A percentile compares a stretch with the other conserved stretches of the same genome.
Conservation (phyloP, 2,329 filamentous ascomycete species). For the Didymella arachidicola region DNA sequence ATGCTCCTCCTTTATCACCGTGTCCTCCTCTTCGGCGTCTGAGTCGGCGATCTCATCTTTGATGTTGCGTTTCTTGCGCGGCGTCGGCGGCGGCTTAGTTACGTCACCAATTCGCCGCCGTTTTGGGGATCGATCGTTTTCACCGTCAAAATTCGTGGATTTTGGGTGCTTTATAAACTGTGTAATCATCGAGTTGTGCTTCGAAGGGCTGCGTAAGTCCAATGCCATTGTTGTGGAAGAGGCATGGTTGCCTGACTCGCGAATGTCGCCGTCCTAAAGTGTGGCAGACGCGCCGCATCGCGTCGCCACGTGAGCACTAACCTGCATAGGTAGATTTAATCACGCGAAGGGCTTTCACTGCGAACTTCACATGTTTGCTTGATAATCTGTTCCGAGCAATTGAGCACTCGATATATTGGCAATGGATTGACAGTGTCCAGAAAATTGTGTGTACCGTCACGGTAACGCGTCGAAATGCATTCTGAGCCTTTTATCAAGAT, state of each 20-base stretch:
- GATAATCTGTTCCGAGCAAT: not conserved
- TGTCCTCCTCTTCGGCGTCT: conserved; percentile 50
- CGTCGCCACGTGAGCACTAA: conserved; percentile 24
- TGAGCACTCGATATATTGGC: not conserved
- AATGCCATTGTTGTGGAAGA: conserved; percentile 43
- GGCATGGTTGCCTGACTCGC: conserved; percentile 9
- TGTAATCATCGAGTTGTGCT: conserved; percentile 60
- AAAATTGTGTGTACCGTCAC: not conserved
- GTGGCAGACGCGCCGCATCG: conserved; percentile 20
- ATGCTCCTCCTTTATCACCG: conserved; percentile 35
- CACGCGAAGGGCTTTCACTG: not conserved
- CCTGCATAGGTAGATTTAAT: conserved; percentile 2
- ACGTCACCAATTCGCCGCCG: conserved; percentile 49
- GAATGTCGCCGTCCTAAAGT: conserved; percentile 1
- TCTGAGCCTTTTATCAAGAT: not conserved
- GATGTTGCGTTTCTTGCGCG: conserved; percentile 33
- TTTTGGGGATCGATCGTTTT: conserved; percentile 53
- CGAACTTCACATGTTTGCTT: conserved; percentile 5
- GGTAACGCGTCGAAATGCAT: not conserved
- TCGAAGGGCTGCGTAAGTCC: conserved; percentile 52
- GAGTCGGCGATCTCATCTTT: conserved; percentile 50
- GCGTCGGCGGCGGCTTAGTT: conserved; percentile 33
- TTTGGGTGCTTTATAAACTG: conserved; percentile 54
- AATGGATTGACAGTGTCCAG: no score
- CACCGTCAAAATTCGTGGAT: conserved; percentile 54